Evolutionary conservation across 208 protist species (phyloP).

Genomic region (Phytomonas sp.): DNA sequence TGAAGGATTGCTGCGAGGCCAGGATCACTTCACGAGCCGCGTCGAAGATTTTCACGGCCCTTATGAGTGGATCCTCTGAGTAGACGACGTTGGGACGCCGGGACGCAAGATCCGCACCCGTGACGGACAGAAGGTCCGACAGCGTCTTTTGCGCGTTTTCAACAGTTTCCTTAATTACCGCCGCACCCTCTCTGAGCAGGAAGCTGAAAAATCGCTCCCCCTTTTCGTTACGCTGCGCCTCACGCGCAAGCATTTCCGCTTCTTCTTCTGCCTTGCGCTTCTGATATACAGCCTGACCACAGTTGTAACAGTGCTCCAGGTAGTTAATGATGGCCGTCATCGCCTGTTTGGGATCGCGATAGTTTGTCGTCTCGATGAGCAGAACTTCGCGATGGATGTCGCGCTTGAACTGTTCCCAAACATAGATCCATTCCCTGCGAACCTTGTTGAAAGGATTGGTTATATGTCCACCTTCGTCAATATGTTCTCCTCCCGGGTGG

Average conservation of each 20-base stretch:
- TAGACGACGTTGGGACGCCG: slow-evolving; percentile 22
- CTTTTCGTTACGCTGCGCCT: neutral
- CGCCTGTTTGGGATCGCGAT: slow-evolving; percentile 28
- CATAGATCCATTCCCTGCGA: slow-evolving; percentile 31
- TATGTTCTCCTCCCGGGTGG: neutral
- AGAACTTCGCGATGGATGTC: slow-evolving; percentile 44
- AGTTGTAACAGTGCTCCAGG: slow-evolving; percentile 42
- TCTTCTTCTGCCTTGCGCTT: slow-evolving; percentile 15
- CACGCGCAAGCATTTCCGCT: slow-evolving; percentile 1
- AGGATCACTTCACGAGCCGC: slow-evolving; percentile 45
- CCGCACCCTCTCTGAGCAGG: slow-evolving; percentile 1
- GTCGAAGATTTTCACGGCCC: slow-evolving; percentile 28
- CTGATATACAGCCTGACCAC: slow-evolving; percentile 12
- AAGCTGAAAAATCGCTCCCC: neutral
- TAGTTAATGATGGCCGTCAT: slow-evolving; percentile 42
- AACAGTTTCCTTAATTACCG: slow-evolving; percentile 7
- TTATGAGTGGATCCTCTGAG: slow-evolving; percentile 20
- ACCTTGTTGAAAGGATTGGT: neutral
- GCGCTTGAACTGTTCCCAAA: slow-evolving; percentile 50
- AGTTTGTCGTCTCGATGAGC: slow-evolving; percentile 29
- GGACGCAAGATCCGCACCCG: slow-evolving; percentile 15
- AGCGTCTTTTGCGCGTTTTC: slow-evolving; percentile 9
- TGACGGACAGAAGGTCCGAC: slow-evolving; percentile 18
- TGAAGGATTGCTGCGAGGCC: slow-evolving; percentile 60
- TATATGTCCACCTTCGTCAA: neutral